These are phyloP conservation scores for Ophiocordyceps camponoti-floridani DNA, from an alignment of 2,329 filamentous ascomycete genomes.

Conservation along the genomic window DNA sequence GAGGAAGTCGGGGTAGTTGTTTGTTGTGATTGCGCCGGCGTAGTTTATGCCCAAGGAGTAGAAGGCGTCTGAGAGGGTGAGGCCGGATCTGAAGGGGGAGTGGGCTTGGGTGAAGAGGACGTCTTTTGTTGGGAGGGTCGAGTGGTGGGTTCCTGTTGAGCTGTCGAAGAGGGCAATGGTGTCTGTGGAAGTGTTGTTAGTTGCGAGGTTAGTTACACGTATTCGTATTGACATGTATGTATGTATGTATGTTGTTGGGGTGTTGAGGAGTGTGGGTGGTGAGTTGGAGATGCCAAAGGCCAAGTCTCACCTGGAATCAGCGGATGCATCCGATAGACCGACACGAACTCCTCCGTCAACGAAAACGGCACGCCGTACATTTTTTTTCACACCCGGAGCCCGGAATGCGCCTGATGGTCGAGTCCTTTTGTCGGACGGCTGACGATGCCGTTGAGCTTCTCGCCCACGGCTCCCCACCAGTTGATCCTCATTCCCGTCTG, in stretches of 20 bases:
- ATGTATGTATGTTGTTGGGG: too few species aligned
- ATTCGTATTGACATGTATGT: too few species aligned
- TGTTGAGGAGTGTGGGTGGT: too few species aligned
- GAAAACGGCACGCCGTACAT: neutral
- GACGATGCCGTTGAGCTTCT: neutral
- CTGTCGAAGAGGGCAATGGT: neutral
- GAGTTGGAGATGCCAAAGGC: neutral
- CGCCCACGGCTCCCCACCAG: constrained; percentile 1
- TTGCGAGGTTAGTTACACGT: too few species aligned
- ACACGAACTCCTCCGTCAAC: constrained; percentile 1
- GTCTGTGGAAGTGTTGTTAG: neutral
- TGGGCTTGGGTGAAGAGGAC: neutral
- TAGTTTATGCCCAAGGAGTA: constrained; percentile 1
- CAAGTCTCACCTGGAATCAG: neutral
- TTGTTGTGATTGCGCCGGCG: constrained; percentile 1
- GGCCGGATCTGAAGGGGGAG: neutral
- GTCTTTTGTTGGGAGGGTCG: neutral
- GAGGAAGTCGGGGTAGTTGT: constrained; percentile 11
- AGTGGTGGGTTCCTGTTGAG: neutral
- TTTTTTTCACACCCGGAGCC: neutral
- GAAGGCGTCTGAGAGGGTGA: neutral
- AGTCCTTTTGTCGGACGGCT: neutral
- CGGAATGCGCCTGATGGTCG: neutral
- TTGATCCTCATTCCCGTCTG: neutral
- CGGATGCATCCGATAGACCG: constrained; percentile 1